Base-by-base conservation (phyloP, 345 rosid genomes). In the Corymbia maculata region DNA sequence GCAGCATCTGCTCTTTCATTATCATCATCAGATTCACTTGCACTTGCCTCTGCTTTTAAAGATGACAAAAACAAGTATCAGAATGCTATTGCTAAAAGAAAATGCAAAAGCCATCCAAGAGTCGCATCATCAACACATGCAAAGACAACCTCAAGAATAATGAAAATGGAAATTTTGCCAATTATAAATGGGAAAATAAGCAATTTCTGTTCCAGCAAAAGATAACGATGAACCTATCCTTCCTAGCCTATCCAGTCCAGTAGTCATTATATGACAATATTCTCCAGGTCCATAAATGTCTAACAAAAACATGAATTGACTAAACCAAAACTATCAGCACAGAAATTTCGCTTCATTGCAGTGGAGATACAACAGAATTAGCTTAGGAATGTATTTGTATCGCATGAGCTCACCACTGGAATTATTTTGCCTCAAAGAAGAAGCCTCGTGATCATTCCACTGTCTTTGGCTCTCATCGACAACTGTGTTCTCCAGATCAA, bases 381-480 rank as follows among this genome's bases (percentile, higher is more conserved):
- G 44, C 85, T 22, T 51, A 52, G 24, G 30, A 52, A 75, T 19
- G 51, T 28, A 47, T 53, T 85, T 28, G 26, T 52, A 59, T 70
- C 36, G 52, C 70, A 87, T 45, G 24, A 88, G 13, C 98, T 95
- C 92, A 98, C 99, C 99, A 85, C 99, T 98, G 66, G 88, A 95
- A 90, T 94, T 96, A 88, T 97, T 97, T 88, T 92, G 96, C 89
- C 94, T 91, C 88, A 88, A 86, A 82, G 85, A 85, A 88, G 93
- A 91, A 79, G 97, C 91, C 85, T 68, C 85, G 6, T 90, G 93
- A 85, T 87, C 94, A 90, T 91, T 92, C 59, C 89, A 90, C 91
- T 94, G 99, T 90, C 97, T 94, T 92, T 96, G 99, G 92, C 98
- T 97, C 94, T 97, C 99, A 88, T 95, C 99, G 91, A 98, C 97